Evolutionary conservation across 331 rosid species (phyloP), one percentile per base, ranked within the genome.

Genomic region (Malus hybrid): DNA sequence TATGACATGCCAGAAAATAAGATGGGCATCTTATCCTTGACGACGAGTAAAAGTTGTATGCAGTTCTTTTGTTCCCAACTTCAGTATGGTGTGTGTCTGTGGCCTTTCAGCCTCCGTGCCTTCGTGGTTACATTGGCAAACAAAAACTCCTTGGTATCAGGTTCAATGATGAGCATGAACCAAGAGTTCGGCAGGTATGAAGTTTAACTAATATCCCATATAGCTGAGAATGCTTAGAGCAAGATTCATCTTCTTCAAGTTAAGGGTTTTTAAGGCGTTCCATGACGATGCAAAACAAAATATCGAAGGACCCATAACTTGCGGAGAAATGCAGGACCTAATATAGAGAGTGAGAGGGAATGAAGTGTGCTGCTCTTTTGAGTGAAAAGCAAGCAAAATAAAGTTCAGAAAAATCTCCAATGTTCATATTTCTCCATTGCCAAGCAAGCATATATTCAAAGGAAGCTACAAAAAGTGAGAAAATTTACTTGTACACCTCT

Each of bases 381-480:
- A 89, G 98, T 90, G 78, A 81, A 73, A 76, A 70, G 34, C 87
- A 93, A 90, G 98, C 92, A 85, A 93, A 78, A 82, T 29, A 24
- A 90, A 82, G 84, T 76, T 67, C 69, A 78, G 32, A 79, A 75
- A 72, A 77, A 42, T 10, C 69, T 57, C 69, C 34, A 48, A 55
- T 32, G 39, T 78, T 67, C 80, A 73, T 70, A 71, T 84, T 79
- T 66, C 83, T 79, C 83, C 36, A 74, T 46, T 55, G 29, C 69
- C 88, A 82, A 87, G 95, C 79, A 87, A 90, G 93, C 71, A 88
- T 85, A 87, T 81, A 82, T 91, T 86, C 89, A 74, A 33, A 32
- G 67, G 54, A 48, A 50, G 60, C 9, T 56, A 34, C 79, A 65
- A 84, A 59, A 59, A 20, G 42, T 10, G 10, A 70, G 64, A 20